These are phyloP conservation scores for Parsonsia alboflavescens DNA, from an alignment of 257 asterid species.

Conservation along the genomic window DNA sequence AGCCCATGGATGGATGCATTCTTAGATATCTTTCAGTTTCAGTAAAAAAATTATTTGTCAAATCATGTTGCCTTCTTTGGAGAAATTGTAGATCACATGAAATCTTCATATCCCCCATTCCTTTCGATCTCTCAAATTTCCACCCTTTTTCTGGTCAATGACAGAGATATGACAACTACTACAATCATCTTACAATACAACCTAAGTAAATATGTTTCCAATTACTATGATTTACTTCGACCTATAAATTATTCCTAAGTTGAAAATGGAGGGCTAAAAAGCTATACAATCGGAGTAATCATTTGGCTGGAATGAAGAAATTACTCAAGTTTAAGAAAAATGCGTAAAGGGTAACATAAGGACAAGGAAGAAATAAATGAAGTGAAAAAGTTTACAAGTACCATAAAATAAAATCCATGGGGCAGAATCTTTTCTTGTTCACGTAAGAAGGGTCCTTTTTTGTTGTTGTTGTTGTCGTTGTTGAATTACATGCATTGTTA, in stretches of 20 bases:
- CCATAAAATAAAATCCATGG: background rate
- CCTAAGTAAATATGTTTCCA: background rate
- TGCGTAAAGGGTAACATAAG: background rate
- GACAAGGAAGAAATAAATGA: constrained; percentile 3
- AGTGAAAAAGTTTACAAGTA: background rate
- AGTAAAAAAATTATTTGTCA: constrained; percentile 1
- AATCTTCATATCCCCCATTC: constrained; percentile 2
- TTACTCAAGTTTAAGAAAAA: background rate
- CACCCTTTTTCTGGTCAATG: background rate
- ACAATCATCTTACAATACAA: too few species aligned
- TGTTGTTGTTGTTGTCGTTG: background rate
- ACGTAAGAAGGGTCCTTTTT: background rate
- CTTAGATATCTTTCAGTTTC: constrained; percentile 11
- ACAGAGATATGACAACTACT: background rate
- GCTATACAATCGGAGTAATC: background rate
- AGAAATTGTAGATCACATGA: constrained; percentile 5
- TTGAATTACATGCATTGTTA: constrained; percentile 1
- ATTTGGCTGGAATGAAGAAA: background rate
- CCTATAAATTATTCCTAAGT: background rate
- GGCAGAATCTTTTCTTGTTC: constrained; percentile 4
- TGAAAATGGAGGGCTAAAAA: background rate
- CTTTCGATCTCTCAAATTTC: background rate
- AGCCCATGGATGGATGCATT: background rate
- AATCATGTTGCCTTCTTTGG: background rate
- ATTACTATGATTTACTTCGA: background rate